Conservation (phyloP, 768 basidiomycete species). For the Calocybe cyanea region DNA sequence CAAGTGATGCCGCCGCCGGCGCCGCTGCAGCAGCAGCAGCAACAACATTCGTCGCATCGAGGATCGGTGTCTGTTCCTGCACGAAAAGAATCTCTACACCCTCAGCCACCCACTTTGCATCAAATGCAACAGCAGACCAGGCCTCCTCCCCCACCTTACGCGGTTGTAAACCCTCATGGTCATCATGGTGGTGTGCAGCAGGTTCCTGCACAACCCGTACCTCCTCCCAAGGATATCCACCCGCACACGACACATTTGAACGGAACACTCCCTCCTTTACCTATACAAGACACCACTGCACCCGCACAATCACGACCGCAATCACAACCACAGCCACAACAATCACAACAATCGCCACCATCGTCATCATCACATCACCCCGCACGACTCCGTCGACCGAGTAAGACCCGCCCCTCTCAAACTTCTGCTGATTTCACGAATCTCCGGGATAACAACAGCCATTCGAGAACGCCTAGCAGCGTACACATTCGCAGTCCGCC, state of each 20-base stretch:
- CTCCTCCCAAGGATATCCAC: constrained; percentile 8
- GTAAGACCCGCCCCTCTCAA: constrained; percentile 22
- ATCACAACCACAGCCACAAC: not conserved
- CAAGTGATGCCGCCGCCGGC: not conserved
- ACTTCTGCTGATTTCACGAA: not conserved
- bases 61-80: not conserved
- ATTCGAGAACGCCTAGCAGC: not conserved
- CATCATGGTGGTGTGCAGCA: too few relatives aligned
- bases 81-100: constrained; percentile 5
- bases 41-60: too few relatives aligned
- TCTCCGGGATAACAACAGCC: not conserved
- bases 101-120: not conserved
- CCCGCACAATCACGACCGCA: too few relatives aligned
- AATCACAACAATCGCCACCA: not conserved
- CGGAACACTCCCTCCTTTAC: not conserved
- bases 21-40: constrained; percentile 2
- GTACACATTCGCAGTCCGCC: constrained; percentile 1
- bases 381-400: constrained; percentile 6
- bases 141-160: not conserved
- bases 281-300: not conserved
- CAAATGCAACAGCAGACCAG: not conserved
- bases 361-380: not conserved
- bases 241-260: not conserved
- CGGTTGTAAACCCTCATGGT: too few relatives aligned
- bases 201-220: not conserved